Base-by-base conservation (phyloP, 441 rosid genomes). In the Hura crepitans region DNA sequence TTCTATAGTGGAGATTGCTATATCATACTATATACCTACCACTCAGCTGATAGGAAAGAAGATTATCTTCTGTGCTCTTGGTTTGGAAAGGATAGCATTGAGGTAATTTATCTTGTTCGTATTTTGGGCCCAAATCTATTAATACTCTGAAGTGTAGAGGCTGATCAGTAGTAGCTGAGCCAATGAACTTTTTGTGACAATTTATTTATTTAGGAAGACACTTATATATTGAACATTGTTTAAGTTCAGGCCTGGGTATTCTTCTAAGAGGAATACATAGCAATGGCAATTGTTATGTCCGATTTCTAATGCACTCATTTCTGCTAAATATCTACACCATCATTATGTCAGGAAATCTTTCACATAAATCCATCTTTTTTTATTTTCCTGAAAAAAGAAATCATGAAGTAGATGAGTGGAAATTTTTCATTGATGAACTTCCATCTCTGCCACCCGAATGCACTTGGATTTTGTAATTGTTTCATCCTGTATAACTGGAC, bases 1-100 rank as follows among this genome's bases (percentile, higher is more conserved):
- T 87, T 96, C 80, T 91, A 90, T 47, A 79, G 96, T 63, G 98
- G 99, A 70, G 98, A 96, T 81, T 96, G 99, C 90, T 96, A 91
- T 75, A 82, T 93, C 70, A 78, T 89, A 53, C 97, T 96, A 67
- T 93, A 91, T 69, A 90, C 94, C 77, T 90, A 86, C 78, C 98
- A 89, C 77, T 79, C 97, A 1, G 92, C 94, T 81, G 99, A 96
- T 39, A 89, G 96, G 86, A 96, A 91, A 86, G 99, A 96, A 79
- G 97, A 93, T 73, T 89, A 80, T 76, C 84, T 91, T 79, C 80
- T 96, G 59, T 89, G 97, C 81, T 89, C 81, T 72, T 96, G 99
- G 99, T 75, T 89, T 81, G 99, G 99, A 69, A 86, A 86, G 73
- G 85, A 93, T 77, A 88, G 96, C 85, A 75, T 76, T 74, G 89